phyloP scores from a whole-genome alignment of 257 asterid species.

The Cinchona pubescens region DNA sequence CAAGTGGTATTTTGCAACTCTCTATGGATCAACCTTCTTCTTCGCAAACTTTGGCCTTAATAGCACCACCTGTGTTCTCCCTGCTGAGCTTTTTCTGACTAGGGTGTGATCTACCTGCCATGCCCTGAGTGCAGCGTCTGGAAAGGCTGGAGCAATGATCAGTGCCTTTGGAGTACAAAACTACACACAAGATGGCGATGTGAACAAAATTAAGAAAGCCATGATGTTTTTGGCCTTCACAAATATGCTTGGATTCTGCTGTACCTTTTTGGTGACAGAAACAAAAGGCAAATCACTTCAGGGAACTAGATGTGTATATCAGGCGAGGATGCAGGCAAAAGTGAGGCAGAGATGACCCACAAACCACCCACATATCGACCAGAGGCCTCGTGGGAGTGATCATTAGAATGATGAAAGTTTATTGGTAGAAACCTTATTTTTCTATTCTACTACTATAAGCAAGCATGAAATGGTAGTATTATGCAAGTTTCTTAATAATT shows the following conservation, averaged over 20 bases:
- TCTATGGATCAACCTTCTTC: slow-evolving; percentile 31
- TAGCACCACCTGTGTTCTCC: slow-evolving; percentile 32
- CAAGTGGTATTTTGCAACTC: slow-evolving; percentile 18
- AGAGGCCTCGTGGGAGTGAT: slow-evolving; percentile 21
- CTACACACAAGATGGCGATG: slow-evolving; percentile 24
- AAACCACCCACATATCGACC: slow-evolving; percentile 6
- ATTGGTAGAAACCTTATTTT: slow-evolving; percentile 3
- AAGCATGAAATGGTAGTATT: background rate
- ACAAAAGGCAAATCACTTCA: slow-evolving; percentile 33
- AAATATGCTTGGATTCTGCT: slow-evolving; percentile 32
- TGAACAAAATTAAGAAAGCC: slow-evolving; percentile 21
- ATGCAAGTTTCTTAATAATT: slow-evolving; percentile 2
- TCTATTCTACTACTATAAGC: slow-evolving; percentile 1
- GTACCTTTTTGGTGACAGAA: slow-evolving; percentile 29
- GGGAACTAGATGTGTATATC: too few relatives aligned
- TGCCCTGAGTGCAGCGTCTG: slow-evolving; percentile 31
- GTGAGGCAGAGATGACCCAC: slow-evolving; percentile 15
- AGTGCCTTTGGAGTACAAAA: slow-evolving; percentile 30
- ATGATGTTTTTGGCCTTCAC: slow-evolving; percentile 29
- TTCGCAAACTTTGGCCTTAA: slow-evolving; percentile 35
- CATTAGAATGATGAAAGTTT: background rate
- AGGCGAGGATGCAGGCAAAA: slow-evolving; percentile 23
- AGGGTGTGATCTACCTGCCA: slow-evolving; percentile 33
- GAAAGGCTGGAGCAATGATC: slow-evolving; percentile 32
- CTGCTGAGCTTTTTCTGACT: slow-evolving; percentile 34